Evolutionary conservation across 139 green algal genomes (phyloP).

Genomic region (Chlamydomonas incerta): DNA sequence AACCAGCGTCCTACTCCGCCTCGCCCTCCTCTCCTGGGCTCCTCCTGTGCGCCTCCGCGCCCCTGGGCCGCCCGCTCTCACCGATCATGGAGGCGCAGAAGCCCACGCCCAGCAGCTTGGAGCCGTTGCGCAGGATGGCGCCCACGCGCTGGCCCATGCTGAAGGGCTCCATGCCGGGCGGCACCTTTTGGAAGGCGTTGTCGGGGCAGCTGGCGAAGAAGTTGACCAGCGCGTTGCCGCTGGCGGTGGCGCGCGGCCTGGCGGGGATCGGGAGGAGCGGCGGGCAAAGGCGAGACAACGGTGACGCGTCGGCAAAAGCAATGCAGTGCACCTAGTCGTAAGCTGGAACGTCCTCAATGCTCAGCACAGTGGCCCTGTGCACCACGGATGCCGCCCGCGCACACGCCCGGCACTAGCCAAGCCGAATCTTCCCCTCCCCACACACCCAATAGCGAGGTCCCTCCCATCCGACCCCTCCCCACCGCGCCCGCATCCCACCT

Average conservation of each 20-base stretch:
- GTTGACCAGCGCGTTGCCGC: conserved; percentile 42
- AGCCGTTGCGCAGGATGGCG: conserved; percentile 88
- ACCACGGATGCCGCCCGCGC: no score
- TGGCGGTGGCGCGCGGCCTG: conserved; percentile 20
- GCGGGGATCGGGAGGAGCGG: neutral
- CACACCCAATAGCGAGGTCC: no score
- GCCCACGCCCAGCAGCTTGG: conserved; percentile 92
- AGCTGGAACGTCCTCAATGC: no score
- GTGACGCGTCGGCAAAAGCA: neutral
- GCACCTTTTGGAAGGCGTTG: conserved; percentile 95
- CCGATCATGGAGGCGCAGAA: conserved; percentile 80
- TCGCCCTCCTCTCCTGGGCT: no score
- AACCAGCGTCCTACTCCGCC: no score
- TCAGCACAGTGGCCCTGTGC: no score
- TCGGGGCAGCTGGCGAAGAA: conserved; percentile 92
- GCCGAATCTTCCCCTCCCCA: no score
- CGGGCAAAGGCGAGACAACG: no score
- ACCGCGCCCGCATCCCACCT: conserved; percentile 6
- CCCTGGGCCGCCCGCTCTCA: neutral
- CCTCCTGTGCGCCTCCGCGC: neutral
- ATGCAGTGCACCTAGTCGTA: no score
- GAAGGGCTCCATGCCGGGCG: conserved; percentile 77
- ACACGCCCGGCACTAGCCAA: no score
- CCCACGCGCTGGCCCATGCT: conserved; percentile 80
- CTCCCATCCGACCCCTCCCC: no score